Evolutionary conservation across 345 rosid genomes (phyloP).

Genomic region (Eucalyptus melliodora): DNA sequence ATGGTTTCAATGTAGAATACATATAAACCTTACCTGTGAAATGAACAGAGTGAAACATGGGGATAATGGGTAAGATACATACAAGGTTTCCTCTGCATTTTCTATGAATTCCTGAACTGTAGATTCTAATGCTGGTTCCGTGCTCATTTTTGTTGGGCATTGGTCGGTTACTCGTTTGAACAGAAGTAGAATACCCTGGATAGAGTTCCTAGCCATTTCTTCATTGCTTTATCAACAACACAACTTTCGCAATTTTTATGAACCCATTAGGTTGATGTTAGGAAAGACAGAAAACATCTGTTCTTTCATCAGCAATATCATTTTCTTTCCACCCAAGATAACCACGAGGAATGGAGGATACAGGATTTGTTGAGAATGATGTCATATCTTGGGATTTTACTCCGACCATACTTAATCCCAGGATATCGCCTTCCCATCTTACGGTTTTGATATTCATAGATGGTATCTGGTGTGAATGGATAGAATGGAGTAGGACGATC

Average conservation of each 20-base stretch:
- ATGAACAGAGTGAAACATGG: not conserved
- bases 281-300: not conserved
- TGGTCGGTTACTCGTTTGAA: not conserved
- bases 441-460: not conserved
- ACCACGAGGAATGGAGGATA: not conserved
- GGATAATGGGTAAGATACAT: not conserved
- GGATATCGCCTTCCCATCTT: rapidly evolving
- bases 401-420: not conserved
- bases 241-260: not conserved
- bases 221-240: not conserved
- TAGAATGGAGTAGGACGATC: not conserved
- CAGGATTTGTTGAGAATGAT: not conserved
- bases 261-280: not conserved
- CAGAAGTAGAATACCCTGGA: not conserved
- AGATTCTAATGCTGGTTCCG: not conserved
- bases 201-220: not conserved
- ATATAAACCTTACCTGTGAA: not conserved
- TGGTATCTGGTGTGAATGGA: not conserved
- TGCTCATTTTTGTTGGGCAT: not conserved
- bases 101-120: not conserved
- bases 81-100: not conserved
- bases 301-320: not conserved
- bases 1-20: not conserved
- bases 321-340: not conserved
- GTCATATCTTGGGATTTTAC: not conserved